These are phyloP conservation scores for Tylopilus vinaceipallidus DNA, from an alignment of 768 basidiomycete species.

Conservation along the genomic window DNA sequence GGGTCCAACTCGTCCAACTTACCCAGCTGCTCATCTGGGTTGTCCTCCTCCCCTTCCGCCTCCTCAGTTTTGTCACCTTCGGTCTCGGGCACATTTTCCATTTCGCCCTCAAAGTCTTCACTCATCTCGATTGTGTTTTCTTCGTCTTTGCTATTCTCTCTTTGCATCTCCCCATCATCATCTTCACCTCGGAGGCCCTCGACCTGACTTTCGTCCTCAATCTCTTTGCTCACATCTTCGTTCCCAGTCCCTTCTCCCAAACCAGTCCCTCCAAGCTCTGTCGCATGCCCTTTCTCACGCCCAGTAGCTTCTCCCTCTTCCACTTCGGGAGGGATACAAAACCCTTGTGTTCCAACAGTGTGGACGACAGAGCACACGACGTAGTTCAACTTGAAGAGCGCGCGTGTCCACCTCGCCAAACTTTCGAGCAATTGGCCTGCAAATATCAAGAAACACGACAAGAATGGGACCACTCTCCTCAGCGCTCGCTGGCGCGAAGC, in stretches of 20 bases:
- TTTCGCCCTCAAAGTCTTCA: constrained; percentile 81
- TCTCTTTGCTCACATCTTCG: constrained; percentile 90
- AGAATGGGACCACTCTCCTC: constrained; percentile 68
- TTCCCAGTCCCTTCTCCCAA: constrained; percentile 84
- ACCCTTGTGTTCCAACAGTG: constrained; percentile 80
- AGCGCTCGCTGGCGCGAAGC: constrained; percentile 35
- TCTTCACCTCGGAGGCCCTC: constrained; percentile 84
- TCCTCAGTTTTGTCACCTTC: constrained; percentile 44
- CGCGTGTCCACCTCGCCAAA: constrained; percentile 64
- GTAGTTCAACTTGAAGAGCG: constrained; percentile 82
- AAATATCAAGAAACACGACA: constrained; percentile 59
- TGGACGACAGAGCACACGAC: constrained; percentile 72
- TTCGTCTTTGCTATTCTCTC: constrained; percentile 50
- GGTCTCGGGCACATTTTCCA: constrained; percentile 76
- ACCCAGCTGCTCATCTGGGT: constrained; percentile 79
- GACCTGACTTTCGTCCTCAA: constrained; percentile 94
- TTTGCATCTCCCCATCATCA: constrained; percentile 28
- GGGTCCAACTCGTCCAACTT: constrained; percentile 83
- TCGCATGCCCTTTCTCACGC: constrained; percentile 38
- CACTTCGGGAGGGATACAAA: constrained; percentile 87
- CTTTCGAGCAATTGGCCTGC: constrained; percentile 54
- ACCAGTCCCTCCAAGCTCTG: constrained; percentile 73
- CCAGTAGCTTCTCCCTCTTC: constrained; percentile 50
- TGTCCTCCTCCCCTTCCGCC: constrained; percentile 51
- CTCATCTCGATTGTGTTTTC: constrained; percentile 88